Conservation (phyloP, 2,329 filamentous ascomycete genomes). For the Talaromyces piceae region DNA sequence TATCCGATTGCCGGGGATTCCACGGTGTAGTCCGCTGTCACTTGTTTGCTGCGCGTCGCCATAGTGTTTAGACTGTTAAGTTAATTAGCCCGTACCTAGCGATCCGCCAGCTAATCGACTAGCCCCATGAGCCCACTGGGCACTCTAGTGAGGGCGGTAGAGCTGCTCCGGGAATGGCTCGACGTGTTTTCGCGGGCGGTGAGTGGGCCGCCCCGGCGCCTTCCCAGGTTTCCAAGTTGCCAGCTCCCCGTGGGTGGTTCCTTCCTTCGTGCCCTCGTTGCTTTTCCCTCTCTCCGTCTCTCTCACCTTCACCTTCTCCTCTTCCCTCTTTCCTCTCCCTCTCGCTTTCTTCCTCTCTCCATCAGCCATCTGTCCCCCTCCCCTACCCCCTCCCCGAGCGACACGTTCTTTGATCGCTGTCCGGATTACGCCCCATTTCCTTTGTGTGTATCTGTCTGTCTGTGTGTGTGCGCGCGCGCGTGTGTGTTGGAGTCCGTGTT, state of each 20-base stretch:
- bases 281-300: slow-evolving; percentile 4
- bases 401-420: slow-evolving; percentile 9
- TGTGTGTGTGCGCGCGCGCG: no score
- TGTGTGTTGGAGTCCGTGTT: slow-evolving; percentile 6
- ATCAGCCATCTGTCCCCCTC: slow-evolving; percentile 12
- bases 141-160: no score
- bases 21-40: no score
- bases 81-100: no score
- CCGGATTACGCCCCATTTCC: background rate
- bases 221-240: background rate
- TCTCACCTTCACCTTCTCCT: background rate
- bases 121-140: no score
- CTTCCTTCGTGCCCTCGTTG: slow-evolving; percentile 2
- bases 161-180: no score
- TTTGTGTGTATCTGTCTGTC: slow-evolving; percentile 5
- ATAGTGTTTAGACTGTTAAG: no score
- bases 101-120: no score
- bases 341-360: slow-evolving; percentile 10
- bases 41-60: no score
- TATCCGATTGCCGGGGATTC: no score
- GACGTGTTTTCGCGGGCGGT: slow-evolving; percentile 6
- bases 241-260: no score
- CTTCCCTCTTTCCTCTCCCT: slow-evolving; percentile 9
- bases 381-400: slow-evolving; percentile 12
- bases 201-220: slow-evolving; percentile 7